phyloP scores from a whole-genome alignment of 164 flowering plant genomes.

The Macadamia integrifolia region DNA sequence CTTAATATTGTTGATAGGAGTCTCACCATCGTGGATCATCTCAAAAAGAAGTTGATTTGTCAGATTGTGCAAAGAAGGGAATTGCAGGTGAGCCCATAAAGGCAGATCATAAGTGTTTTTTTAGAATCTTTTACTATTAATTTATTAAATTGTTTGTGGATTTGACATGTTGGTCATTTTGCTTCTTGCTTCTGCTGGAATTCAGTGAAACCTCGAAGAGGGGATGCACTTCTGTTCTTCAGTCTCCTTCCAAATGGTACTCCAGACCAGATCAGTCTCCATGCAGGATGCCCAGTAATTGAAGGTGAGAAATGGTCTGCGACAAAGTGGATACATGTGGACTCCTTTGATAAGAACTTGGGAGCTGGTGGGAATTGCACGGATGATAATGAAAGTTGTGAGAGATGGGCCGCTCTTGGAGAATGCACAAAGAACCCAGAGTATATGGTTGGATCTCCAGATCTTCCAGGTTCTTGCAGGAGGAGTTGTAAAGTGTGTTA shows the following conservation, averaged over 20 bases:
- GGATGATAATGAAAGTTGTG: conserved; percentile 64
- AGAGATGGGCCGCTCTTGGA: conserved; percentile 83
- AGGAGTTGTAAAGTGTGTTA: conserved; percentile 83
- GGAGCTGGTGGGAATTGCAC: conserved; percentile 40
- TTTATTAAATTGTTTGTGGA: neutral
- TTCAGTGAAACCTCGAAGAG: conserved; percentile 79
- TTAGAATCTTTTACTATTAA: neutral
- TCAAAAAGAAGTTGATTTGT: conserved; percentile 38
- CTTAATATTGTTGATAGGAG: conserved; percentile 31
- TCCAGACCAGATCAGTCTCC: conserved; percentile 75
- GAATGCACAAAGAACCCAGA: conserved; percentile 86
- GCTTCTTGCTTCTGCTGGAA: conserved; percentile 3
- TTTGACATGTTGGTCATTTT: conserved; percentile 7
- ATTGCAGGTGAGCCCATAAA: conserved; percentile 50
- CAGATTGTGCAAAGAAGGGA: conserved; percentile 87
- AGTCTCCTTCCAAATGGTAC: conserved; percentile 65
- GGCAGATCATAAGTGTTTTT: neutral
- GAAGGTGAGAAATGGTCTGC: conserved; percentile 99
- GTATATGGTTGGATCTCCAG: conserved; percentile 85
- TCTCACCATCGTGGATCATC: conserved; percentile 42
- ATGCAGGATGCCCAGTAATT: conserved; percentile 88
- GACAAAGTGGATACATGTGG: conserved; percentile 97
- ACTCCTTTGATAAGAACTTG: conserved; percentile 59
- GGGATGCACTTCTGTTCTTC: conserved; percentile 96
- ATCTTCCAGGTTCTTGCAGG: conserved; percentile 72